Conservation (phyloP, 78 protist genomes). For the Guillardia theta region DNA sequence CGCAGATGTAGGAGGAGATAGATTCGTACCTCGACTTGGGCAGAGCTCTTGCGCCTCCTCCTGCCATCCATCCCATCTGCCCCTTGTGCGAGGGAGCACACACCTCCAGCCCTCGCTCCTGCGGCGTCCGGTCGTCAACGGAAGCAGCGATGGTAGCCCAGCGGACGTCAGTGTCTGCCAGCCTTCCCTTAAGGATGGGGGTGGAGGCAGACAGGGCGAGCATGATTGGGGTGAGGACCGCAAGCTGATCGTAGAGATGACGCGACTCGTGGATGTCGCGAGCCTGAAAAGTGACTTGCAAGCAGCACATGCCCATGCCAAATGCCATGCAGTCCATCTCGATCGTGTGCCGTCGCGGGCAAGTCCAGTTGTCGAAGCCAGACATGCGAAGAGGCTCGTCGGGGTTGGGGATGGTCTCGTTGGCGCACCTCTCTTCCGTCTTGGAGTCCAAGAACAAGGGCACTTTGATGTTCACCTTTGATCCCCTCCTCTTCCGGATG, state of each 20-base stretch:
- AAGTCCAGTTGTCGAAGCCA: too few relatives aligned
- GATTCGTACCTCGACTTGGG: background rate
- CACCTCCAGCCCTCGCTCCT: background rate
- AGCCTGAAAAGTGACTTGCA: slow-evolving; percentile 65
- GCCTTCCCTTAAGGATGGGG: slow-evolving; percentile 80
- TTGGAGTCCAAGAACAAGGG: slow-evolving; percentile 82
- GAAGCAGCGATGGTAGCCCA: slow-evolving; percentile 84
- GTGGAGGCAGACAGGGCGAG: slow-evolving; percentile 69
- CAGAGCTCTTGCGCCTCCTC: background rate
- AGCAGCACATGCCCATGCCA: slow-evolving; percentile 97
- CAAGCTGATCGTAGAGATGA: slow-evolving; percentile 85
- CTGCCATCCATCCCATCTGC: background rate
- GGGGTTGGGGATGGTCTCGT: too few relatives aligned
- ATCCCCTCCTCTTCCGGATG: slow-evolving; percentile 85
- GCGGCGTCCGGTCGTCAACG: slow-evolving; percentile 85
- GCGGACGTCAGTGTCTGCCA: slow-evolving; percentile 85
- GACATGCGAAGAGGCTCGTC: too few relatives aligned
- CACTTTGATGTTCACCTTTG: slow-evolving; percentile 72
- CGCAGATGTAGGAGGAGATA: slow-evolving; percentile 46
- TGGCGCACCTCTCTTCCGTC: too few relatives aligned
- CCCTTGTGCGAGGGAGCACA: background rate
- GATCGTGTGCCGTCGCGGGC: slow-evolving; percentile 52
- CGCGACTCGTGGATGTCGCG: slow-evolving; percentile 82
- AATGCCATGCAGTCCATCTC: slow-evolving; percentile 97
- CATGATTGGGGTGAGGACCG: slow-evolving; percentile 49